A percentile compares a stretch with the other conserved stretches of the same genome.
These are phyloP conservation scores for Mucor sp. DNA, from an alignment of 371 early-diverging fungal genomes.

Conservation along the genomic window DNA sequence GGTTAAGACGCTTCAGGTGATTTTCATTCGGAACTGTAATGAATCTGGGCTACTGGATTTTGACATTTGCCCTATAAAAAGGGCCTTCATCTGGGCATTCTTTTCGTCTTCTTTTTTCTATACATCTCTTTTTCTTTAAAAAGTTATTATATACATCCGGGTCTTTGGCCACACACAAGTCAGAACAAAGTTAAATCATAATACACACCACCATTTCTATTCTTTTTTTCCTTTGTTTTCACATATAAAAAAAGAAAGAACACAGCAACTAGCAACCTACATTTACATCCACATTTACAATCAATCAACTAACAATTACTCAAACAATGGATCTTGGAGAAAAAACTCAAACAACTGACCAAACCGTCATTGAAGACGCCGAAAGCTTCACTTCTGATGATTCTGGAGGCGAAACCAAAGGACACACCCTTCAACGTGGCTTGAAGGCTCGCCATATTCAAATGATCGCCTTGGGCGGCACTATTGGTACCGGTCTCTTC, in stretches of 20 bases:
- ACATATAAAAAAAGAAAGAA: neutral
- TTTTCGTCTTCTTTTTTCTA: neutral
- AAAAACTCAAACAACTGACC: constrained; percentile 19
- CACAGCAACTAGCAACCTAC: constrained; percentile 7
- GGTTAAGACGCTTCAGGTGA: neutral
- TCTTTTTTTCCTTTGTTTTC: constrained; percentile 16
- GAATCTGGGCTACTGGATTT: neutral
- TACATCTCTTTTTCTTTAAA: neutral
- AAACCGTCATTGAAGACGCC: constrained; percentile 27
- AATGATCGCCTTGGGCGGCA: constrained; percentile 71
- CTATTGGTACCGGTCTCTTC: constrained; percentile 87
- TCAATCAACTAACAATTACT: neutral
- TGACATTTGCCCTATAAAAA: constrained; percentile 10
- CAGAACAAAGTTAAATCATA: constrained; percentile 13
- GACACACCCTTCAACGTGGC: constrained; percentile 35
- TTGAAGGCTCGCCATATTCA: constrained; percentile 60
- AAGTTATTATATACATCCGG: constrained; percentile 31
- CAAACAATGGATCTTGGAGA: constrained; percentile 16
- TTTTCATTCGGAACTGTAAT: neutral
- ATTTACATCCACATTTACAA: neutral
- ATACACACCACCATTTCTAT: constrained; percentile 3
- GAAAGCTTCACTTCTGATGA: constrained; percentile 9
- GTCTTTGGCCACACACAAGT: constrained; percentile 45
- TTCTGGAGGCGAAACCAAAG: constrained; percentile 10
- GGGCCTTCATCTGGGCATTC: neutral